These are phyloP conservation scores for Phaeosphaeria sp. DNA, from an alignment of 2,329 filamentous ascomycete genomes.

Conservation along the genomic window DNA sequence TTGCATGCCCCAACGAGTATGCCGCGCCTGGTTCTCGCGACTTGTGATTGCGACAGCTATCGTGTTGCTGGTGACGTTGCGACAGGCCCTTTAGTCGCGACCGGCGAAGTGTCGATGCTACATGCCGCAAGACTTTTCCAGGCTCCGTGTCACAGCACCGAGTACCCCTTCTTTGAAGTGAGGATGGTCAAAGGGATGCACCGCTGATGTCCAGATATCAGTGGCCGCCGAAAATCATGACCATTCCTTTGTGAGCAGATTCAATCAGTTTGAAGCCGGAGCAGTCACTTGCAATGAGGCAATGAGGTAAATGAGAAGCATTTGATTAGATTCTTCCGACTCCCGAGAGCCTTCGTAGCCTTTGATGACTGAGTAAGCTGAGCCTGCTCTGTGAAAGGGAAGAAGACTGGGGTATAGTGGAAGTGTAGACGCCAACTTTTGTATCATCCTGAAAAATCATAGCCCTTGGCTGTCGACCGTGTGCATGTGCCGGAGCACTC, in stretches of 20 bases:
- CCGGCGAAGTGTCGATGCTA: no score
- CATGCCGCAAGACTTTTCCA: no score
- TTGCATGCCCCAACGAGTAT: neutral
- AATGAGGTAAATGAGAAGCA: neutral
- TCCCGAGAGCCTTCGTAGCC: neutral
- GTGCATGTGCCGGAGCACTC: conserved; percentile 2
- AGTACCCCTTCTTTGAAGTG: no score
- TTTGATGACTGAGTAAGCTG: neutral
- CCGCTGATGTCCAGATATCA: neutral
- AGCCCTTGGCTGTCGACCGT: neutral
- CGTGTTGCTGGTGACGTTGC: neutral
- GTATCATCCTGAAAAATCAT: conserved; percentile 1
- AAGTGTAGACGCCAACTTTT: conserved; percentile 5
- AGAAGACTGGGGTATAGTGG: neutral
- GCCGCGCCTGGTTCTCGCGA: neutral
- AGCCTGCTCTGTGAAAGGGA: neutral
- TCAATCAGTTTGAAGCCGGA: neutral
- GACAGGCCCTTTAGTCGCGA: no score
- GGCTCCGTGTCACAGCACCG: no score
- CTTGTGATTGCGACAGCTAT: neutral
- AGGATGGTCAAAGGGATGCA: no score
- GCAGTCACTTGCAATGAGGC: neutral
- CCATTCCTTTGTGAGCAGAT: neutral
- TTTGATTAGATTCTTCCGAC: neutral
- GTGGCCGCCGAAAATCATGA: neutral